phyloP scores from a whole-genome alignment of 441 rosid species.

The Populus hybrid region DNA sequence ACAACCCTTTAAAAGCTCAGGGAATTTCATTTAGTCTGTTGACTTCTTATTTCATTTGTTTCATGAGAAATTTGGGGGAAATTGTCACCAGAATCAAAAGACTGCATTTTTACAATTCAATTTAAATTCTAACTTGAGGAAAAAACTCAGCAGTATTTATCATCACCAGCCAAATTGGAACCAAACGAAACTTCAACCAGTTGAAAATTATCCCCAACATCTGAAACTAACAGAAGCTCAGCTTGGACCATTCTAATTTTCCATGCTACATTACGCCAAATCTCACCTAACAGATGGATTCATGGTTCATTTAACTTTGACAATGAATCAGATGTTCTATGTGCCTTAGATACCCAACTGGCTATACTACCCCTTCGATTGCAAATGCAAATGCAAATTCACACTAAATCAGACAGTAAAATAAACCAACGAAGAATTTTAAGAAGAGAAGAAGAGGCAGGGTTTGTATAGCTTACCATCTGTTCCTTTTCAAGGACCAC shows the following conservation, averaged over 20 bases:
- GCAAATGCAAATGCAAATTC: background rate
- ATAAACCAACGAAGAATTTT: background rate
- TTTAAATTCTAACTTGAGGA: background rate
- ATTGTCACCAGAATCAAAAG: background rate
- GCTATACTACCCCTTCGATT: background rate
- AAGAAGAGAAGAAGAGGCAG: background rate
- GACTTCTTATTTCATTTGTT: background rate
- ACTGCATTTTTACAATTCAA: background rate
- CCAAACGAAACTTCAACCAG: background rate
- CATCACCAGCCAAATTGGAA: background rate
- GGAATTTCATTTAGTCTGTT: too few relatives aligned
- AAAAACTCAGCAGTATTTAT: background rate
- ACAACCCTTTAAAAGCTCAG: background rate
- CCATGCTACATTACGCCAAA: background rate
- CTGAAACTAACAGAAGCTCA: background rate
- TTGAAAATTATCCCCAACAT: background rate
- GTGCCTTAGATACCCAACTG: background rate
- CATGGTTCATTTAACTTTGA: background rate
- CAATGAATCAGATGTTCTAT: background rate
- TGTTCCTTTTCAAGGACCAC: slow-evolving; percentile 70
- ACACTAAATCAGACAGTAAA: background rate
- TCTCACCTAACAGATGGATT: background rate
- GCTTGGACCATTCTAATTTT: background rate
- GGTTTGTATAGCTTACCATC: slow-evolving; percentile 50
- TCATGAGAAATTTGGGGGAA: background rate